These are phyloP conservation scores for Cicer arietinum DNA, from an alignment of 306 rosid species.

Conservation along the genomic window DNA sequence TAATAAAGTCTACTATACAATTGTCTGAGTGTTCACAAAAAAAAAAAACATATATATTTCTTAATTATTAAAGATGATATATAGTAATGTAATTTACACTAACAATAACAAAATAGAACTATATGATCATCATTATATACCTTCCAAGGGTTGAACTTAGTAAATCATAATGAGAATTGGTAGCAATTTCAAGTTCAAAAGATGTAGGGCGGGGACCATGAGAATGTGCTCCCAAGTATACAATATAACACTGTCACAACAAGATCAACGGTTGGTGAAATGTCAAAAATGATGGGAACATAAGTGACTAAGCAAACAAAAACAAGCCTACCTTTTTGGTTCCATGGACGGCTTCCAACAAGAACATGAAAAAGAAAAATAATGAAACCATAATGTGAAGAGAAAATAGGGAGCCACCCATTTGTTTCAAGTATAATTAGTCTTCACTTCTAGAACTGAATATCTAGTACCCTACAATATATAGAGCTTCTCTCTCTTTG, in stretches of 20 bases:
- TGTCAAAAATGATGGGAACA: background rate
- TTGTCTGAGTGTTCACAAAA: too few species aligned
- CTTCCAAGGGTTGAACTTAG: conserved; percentile 45
- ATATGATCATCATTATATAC: conserved; percentile 9
- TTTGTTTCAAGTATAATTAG: background rate
- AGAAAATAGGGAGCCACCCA: conserved; percentile 28
- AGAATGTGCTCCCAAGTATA: conserved; percentile 52
- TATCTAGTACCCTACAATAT: background rate
- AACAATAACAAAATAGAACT: background rate
- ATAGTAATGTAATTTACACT: background rate
- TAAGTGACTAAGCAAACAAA: background rate
- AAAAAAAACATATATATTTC: too few species aligned
- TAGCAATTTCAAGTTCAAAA: conserved; percentile 43
- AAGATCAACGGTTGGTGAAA: background rate
- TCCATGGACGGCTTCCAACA: conserved; percentile 35
- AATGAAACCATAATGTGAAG: conserved; percentile 31
- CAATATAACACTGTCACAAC: conserved; percentile 49
- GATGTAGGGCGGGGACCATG: conserved; percentile 49
- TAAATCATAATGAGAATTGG: conserved; percentile 42
- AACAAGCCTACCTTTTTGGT: conserved; percentile 39
- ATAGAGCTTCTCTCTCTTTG: background rate
- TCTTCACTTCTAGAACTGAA: background rate
- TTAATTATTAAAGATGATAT: too few species aligned
- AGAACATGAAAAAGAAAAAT: conserved; percentile 21
- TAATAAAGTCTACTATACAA: too few species aligned